Base-by-base conservation (phyloP, 2,329 filamentous ascomycete species). In the Bipolaris bicolor region DNA sequence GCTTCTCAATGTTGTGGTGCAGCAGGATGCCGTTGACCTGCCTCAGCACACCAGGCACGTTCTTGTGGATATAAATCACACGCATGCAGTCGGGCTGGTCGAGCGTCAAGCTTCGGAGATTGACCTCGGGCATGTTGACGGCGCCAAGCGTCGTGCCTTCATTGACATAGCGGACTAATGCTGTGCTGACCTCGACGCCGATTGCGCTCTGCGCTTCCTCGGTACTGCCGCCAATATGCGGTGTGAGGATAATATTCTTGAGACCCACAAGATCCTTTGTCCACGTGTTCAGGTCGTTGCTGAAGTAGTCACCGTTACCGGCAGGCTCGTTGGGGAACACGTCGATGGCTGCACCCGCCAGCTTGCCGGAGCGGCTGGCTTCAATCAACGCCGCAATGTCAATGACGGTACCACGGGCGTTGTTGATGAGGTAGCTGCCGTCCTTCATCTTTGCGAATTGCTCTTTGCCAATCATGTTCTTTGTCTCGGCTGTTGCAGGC, bases 201-300 rank as follows among this genome's bases (percentile, higher is more conserved):
- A 99, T 99, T 15, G 95, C 94, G 57, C 91, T 89, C 80, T 99
- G 95, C 5, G 95, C 95, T 80, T 99, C 95, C 79, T 99, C 95
- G 0, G 95, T 99, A 78, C 92, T 97, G 54, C 95, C 95, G 68
- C 95, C 95, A 72, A 99, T 98, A 77, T 99, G 95, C 20, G 95
- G 95, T 1, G 94, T 97, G 48, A 99, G 83, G 67, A 99, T 96
- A 66, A 99, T 83, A 80, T 99, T 99, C 79, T 89, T 95, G 58
- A 98, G 82, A 50, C 85, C 85, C 52, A 91, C 87, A 46, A 99
- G 85, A 60, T 97, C 93, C 71, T 93, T 88, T 26, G 87, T 89
- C 91, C 92, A 99, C 9, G 79, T 65, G 79, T 97, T 97, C 58
- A 99, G 83, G 46, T 85, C 82, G 75, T 86, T 90, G 78, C 87